phyloP scores from a whole-genome alignment of 495 filamentous ascomycete genomes.

The Daldinia decipiens region DNA sequence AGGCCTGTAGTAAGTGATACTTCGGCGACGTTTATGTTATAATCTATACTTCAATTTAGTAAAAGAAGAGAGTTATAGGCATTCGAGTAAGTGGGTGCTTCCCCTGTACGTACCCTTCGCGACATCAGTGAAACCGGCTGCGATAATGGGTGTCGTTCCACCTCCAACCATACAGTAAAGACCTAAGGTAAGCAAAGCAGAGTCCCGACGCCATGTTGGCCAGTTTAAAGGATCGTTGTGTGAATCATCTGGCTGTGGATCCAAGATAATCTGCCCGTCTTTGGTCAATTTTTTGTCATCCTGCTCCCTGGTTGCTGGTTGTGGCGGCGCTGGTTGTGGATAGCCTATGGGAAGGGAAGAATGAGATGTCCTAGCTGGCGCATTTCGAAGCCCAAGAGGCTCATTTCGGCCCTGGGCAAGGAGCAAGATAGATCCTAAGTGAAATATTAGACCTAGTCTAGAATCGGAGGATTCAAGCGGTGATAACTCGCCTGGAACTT shows the following conservation, averaged over 20 bases:
- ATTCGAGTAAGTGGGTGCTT: background rate
- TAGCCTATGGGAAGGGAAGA: constrained; percentile 77
- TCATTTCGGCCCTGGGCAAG: constrained; percentile 80
- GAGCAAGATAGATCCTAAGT: constrained; percentile 81
- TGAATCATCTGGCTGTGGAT: constrained; percentile 92
- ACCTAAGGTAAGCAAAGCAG: constrained; percentile 83
- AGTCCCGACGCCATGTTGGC: constrained; percentile 83
- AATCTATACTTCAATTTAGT: constrained; percentile 53
- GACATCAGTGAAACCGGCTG: constrained; percentile 89
- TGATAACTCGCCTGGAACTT: constrained; percentile 81
- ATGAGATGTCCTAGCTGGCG: constrained; percentile 76
- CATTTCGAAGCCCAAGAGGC: constrained; percentile 80
- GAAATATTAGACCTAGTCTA: constrained; percentile 11
- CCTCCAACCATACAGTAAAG: constrained; percentile 94
- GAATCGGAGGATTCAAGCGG: background rate
- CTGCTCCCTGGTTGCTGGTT: constrained; percentile 37
- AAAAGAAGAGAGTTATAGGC: background rate
- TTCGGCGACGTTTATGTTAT: constrained; percentile 72
- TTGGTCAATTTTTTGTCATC: constrained; percentile 77
- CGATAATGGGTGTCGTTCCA: constrained; percentile 90
- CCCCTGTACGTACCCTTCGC: constrained; percentile 58
- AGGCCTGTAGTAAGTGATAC: constrained; percentile 93
- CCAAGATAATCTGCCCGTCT: constrained; percentile 86
- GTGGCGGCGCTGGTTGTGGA: constrained; percentile 46
- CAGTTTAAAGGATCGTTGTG: constrained; percentile 94